Conservation (phyloP, 2,329 filamentous ascomycete genomes). For the Pseudocercospora fuligena region DNA sequence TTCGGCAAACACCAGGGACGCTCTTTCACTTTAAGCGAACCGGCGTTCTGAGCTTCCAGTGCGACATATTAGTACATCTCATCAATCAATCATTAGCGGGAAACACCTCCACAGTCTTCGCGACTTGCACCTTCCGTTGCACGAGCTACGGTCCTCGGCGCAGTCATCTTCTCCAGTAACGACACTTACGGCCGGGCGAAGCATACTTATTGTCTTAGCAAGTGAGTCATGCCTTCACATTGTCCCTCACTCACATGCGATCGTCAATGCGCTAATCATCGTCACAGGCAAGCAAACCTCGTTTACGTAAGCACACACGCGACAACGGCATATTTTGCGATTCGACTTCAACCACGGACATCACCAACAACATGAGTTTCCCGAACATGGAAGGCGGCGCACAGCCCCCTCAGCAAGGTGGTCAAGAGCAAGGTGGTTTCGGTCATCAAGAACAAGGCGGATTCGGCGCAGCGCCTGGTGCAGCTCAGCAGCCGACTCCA, state of each 20-base stretch:
- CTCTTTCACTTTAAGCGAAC: constrained; percentile 28
- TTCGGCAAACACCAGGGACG: constrained; percentile 24
- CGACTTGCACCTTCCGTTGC: constrained; percentile 15
- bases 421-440: constrained; percentile 40
- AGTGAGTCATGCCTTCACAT: constrained; percentile 28
- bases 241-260: constrained; percentile 11
- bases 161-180: constrained; percentile 24
- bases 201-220: constrained; percentile 39
- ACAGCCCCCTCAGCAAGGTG: constrained; percentile 59
- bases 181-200: constrained; percentile 39
- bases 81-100: constrained; percentile 14
- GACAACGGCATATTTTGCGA: constrained; percentile 27
- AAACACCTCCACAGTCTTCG: constrained; percentile 14
- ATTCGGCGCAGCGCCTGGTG: constrained; percentile 57
- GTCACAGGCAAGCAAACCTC: constrained; percentile 14
- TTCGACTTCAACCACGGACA: constrained; percentile 15
- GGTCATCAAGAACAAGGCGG: constrained; percentile 39
- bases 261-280: constrained; percentile 21
- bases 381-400: constrained; percentile 66
- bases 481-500: constrained; percentile 56
- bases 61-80: constrained; percentile 16
- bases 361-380: constrained; percentile 63
- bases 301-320: constrained; percentile 31
- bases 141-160: constrained; percentile 28
- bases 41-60: constrained; percentile 21